Percentiles rank a stretch among this genome's conserved stretches.
These are phyloP conservation scores for Physaria fendleri DNA, from an alignment of 345 rosid genomes.

Conservation along the genomic window DNA sequence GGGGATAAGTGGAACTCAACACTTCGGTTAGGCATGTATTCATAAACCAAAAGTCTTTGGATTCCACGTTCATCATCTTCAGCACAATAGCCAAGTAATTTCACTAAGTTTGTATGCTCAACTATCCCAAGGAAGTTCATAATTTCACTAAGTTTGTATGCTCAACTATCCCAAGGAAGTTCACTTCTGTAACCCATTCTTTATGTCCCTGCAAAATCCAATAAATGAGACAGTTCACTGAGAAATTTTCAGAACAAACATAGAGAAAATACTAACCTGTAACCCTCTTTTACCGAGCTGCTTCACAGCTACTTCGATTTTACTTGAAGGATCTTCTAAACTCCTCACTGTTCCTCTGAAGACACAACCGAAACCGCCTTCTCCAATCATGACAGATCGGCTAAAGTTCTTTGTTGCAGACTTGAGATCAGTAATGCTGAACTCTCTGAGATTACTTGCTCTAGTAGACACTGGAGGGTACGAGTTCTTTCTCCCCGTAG, in stretches of 20 bases:
- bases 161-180: conserved; percentile 80
- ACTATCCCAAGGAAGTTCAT: conserved; percentile 76
- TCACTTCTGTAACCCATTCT: conserved; percentile 91
- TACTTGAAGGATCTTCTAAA: conserved; percentile 46
- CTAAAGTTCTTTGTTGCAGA: conserved; percentile 81
- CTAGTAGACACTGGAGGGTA: conserved; percentile 44
- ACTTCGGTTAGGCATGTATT: conserved; percentile 76
- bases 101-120: conserved; percentile 86
- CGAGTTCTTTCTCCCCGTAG: conserved; percentile 48
- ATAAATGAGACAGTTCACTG: background rate
- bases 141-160: conserved; percentile 85
- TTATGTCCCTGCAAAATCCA: conserved; percentile 68
- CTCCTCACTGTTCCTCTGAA: conserved; percentile 52
- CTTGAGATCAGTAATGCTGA: conserved; percentile 71
- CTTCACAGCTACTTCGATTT: conserved; percentile 79
- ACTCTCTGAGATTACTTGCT: conserved; percentile 59
- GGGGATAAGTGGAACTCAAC: conserved; percentile 61
- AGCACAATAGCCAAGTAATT: conserved; percentile 80
- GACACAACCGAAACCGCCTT: conserved; percentile 94
- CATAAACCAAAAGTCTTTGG: conserved; percentile 78
- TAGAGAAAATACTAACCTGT: conserved; percentile 48
- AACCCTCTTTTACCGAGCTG: conserved; percentile 72
- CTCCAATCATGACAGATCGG: conserved; percentile 77
- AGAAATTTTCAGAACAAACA: background rate
- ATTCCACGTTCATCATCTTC: conserved; percentile 93